These are phyloP conservation scores for Biscogniauxia sp. DNA, from an alignment of 2,329 filamentous ascomycete species.

Conservation along the genomic window DNA sequence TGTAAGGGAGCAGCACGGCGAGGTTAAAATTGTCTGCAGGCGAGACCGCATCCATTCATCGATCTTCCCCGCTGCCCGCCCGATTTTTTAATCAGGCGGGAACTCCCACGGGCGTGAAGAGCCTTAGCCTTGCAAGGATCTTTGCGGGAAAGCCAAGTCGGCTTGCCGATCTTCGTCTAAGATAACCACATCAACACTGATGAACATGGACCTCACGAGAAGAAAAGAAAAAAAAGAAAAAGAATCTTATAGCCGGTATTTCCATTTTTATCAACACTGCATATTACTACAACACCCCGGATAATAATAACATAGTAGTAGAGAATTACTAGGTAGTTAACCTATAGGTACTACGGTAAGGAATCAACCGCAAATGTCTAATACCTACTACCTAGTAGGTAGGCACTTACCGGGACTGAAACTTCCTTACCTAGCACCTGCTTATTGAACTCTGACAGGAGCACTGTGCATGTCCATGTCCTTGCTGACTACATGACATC, in stretches of 20 bases:
- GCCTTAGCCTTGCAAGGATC: slow-evolving; percentile 7
- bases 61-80: slow-evolving; percentile 4
- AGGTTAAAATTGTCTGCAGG: slow-evolving; percentile 7
- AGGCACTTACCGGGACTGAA: too few relatives aligned
- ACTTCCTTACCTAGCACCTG: too few relatives aligned
- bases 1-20: not conserved
- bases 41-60: slow-evolving; percentile 10
- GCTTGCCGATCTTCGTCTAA: slow-evolving; percentile 9
- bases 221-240: not conserved
- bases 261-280: slow-evolving; percentile 1
- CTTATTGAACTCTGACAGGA: too few relatives aligned
- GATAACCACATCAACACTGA: too few relatives aligned
- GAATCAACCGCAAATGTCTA: too few relatives aligned
- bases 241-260: not conserved
- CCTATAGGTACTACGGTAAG: too few relatives aligned
- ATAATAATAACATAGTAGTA: too few relatives aligned
- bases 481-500: too few relatives aligned
- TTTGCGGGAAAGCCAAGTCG: slow-evolving; percentile 6
- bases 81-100: slow-evolving; percentile 12
- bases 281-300: not conserved
- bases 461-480: too few relatives aligned
- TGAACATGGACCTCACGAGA: not conserved
- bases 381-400: too few relatives aligned
- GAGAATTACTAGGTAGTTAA: too few relatives aligned
- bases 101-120: slow-evolving; percentile 14